Base-by-base conservation (phyloP, 129 eudicot species). In the Artemisia argyi region DNA sequence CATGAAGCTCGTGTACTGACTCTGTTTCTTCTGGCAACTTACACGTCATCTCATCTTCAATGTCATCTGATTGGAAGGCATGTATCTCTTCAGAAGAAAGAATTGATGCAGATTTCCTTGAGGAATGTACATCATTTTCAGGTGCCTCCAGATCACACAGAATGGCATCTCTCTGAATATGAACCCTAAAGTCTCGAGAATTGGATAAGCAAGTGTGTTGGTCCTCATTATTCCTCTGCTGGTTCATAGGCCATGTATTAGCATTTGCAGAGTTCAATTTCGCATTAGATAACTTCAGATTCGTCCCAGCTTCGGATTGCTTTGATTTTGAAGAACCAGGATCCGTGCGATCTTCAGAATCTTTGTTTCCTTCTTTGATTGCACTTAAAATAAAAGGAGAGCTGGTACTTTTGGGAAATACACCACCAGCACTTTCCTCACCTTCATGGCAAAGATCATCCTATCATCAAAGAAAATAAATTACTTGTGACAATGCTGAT, bases 191-290 rank as follows among this genome's bases (percentile, higher is more conserved):
- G 67, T 73, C 75, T 42, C 55, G 78, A 28, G 88, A 71, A 67
- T 81, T 83, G 61, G 93, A 79, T 49, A 69, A 75, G 77, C 85
- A 66, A 55, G 69, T 66, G 73, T 66, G 65, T 61, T 77, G 74
- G 75, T 73, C 66, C 65, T 85, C 86, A n/a, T 76, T 66, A 67
- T 83, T 83, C 62, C 84, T 84, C 74, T 89, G 84, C 78, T 83
- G 86, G 69, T 71, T 64, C 75, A 60, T 70, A 65, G 91, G 94
- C 93, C 87, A 81, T 66, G 91, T 84, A 61, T 78, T 71, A 32
- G 61, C 73, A 57, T 78, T 66, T 15, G 77, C 73, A 69, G 76
- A 72, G 65, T 47, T 79, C 22, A 54, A 10, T 73, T 44, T 72
- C 46, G 46, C 51, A 68, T 72, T 76, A 66, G 78, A 61, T 20